These are phyloP conservation scores for Tripidium arundinaceum DNA, from an alignment of 202 grass and related monocot genomes.

Conservation along the genomic window DNA sequence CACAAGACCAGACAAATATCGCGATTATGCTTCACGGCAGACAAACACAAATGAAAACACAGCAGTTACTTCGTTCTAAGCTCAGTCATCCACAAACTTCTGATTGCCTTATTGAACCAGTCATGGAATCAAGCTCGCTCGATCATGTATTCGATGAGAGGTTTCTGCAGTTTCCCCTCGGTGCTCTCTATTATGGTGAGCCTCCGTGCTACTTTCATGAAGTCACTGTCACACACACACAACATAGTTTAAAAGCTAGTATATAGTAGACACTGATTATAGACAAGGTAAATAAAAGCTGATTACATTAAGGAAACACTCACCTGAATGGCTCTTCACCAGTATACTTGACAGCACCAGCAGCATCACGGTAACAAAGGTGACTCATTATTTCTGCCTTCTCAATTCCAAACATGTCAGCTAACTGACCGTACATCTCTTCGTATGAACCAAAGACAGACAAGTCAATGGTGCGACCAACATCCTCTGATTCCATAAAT, in stretches of 20 bases:
- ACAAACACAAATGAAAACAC: conserved; percentile 29
- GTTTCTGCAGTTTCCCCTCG: conserved; percentile 38
- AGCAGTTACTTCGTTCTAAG: conserved; percentile 1
- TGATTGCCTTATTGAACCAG: background rate
- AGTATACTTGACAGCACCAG: conserved; percentile 60
- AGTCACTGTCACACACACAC: conserved; percentile 43
- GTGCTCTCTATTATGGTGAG: conserved; percentile 51
- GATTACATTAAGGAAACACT: background rate
- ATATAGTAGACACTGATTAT: background rate
- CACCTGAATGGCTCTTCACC: conserved; percentile 66
- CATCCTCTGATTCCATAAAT: conserved; percentile 79
- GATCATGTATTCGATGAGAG: conserved; percentile 34
- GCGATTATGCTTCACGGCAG: background rate
- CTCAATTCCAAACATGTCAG: conserved; percentile 74
- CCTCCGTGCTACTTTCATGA: conserved; percentile 75
- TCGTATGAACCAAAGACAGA: conserved; percentile 70
- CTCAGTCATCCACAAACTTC: conserved; percentile 13
- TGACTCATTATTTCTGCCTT: conserved; percentile 62
- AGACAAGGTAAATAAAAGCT: background rate
- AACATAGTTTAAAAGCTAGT: background rate
- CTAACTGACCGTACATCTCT: conserved; percentile 57
- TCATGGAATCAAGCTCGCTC: conserved; percentile 16
- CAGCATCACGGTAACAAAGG: conserved; percentile 55
- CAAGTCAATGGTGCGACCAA: conserved; percentile 66
- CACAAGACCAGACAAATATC: conserved; percentile 6